These are phyloP conservation scores for Vitis amurensis DNA, from an alignment of 164 flowering plant species.

Conservation along the genomic window DNA sequence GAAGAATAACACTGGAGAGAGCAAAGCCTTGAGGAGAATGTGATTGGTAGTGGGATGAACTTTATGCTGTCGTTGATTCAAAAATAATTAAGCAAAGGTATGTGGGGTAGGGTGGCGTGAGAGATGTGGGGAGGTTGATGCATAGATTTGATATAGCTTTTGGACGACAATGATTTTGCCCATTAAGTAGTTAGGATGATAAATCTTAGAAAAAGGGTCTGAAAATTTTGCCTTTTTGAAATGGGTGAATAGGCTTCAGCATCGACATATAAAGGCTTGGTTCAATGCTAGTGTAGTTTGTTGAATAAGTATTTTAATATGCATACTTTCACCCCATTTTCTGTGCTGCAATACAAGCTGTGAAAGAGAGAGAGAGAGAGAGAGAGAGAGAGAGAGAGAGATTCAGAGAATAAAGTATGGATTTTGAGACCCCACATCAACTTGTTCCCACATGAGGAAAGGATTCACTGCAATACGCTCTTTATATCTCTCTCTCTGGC, in stretches of 20 bases:
- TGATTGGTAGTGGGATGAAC: constrained; percentile 5
- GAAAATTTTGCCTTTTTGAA: neutral
- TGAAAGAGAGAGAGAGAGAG: neutral
- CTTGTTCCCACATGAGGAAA: constrained; percentile 13
- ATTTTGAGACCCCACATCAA: constrained; percentile 19
- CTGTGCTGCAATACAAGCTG: neutral
- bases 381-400: neutral
- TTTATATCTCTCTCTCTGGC: constrained; percentile 5
- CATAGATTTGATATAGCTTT: constrained; percentile 17
- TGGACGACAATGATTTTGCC: constrained; percentile 21
- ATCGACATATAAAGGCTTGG: constrained; percentile 11
- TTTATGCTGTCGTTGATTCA: neutral
- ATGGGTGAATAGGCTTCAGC: neutral
- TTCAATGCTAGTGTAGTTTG: constrained; percentile 6
- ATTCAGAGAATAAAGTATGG: constrained; percentile 8
- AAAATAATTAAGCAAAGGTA: constrained; percentile 3
- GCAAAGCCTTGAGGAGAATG: constrained; percentile 13
- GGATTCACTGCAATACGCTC: neutral
- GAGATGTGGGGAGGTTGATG: neutral
- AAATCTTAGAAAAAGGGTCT: neutral
- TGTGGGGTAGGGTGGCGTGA: constrained; percentile 5
- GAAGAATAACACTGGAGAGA: neutral
- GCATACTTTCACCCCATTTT: neutral
- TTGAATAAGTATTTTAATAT: neutral
- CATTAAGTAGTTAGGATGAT: neutral